Base-by-base conservation (phyloP, 345 rosid species). In the Salix udensis region DNA sequence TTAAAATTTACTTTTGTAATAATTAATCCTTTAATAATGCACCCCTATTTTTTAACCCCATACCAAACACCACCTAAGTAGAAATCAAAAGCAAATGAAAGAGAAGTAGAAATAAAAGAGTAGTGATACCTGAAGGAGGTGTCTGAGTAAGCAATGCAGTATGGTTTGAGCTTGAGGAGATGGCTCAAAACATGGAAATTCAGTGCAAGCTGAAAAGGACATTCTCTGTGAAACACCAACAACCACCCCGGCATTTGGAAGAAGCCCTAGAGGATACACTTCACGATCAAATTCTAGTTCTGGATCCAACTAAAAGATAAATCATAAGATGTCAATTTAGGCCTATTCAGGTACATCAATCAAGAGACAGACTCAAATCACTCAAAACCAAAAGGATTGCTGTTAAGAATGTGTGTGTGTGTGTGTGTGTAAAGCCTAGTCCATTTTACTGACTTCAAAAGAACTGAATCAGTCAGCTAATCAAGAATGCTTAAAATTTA, bases 81-180 rank as follows among this genome's bases (percentile, higher is more conserved):
- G 23, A 58, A 10, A n/a, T 58, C 64, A n/a, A n/a, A 10, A n/a
- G 64, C 28, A n/a, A 58, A 42, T 46, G 42, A 67, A 60, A 66
- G 48, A 26, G 11, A 65, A 19, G 52, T 48, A 74, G 12, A 53
- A 73, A 66, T 34, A 66, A 66, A 30, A 30, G 65, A 74, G 46
- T 73, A 77, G n/a, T 50, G 72, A 79, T 87, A 92, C 99, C 98
- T 96, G 99, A 85, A 96, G 96, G 81, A 96, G 97, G 82, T 96
- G 99, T n/a, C 97, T 84, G 37, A 96, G 95, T 21, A 96, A 86
- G 85, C 99, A 96, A 85, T 96, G 99, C 80, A 96, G 78, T 87
- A 96, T 91, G 69, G 98, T 93, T 85, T 96, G 99, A 58, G 97
- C 96, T 84, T 96, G 99, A 75, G 99, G 98, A 85, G 97, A 86